A percentile compares a stretch with the other conserved stretches of the same genome.
Conservation (phyloP, 2,329 filamentous ascomycete species). For the Phaeosphaeriaceae sp. region DNA sequence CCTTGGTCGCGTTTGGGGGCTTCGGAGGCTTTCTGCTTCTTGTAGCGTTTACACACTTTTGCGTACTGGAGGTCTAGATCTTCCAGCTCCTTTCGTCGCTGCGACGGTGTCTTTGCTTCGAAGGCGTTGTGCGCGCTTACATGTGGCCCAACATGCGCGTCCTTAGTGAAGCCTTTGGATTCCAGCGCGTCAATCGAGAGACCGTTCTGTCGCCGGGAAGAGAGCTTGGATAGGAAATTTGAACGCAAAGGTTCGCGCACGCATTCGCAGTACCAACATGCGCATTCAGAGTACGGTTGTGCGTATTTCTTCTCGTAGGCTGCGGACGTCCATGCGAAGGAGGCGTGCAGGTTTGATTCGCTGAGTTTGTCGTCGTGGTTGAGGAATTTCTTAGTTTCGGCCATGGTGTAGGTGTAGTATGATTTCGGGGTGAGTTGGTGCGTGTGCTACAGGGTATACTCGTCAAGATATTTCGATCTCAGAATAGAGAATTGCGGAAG, state of each 20-base stretch:
- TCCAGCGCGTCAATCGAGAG: slow-evolving; percentile 9
- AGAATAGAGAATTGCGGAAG: too few species aligned
- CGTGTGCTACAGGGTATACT: slow-evolving; percentile 62
- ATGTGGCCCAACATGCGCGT: slow-evolving; percentile 67
- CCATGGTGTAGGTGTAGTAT: slow-evolving; percentile 68
- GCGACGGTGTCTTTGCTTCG: slow-evolving; percentile 2
- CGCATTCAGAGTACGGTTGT: slow-evolving; percentile 77
- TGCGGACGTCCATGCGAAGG: slow-evolving; percentile 77
- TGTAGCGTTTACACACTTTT: slow-evolving; percentile 45
- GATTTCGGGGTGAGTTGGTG: slow-evolving; percentile 72
- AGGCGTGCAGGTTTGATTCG: slow-evolving; percentile 66
- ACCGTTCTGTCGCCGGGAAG: too few species aligned
- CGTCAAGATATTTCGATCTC: too few species aligned
- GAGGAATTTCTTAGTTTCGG: slow-evolving; percentile 64
- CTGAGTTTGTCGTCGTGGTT: slow-evolving; percentile 87
- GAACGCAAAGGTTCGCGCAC: slow-evolving; percentile 64
- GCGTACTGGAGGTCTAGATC: slow-evolving; percentile 65
- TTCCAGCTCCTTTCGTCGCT: slow-evolving; percentile 34
- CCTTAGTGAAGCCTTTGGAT: slow-evolving; percentile 45
- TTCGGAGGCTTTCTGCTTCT: slow-evolving; percentile 40
- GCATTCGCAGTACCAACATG: slow-evolving; percentile 84
- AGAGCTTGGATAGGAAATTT: slow-evolving; percentile 44
- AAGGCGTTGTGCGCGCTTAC: slow-evolving; percentile 74
- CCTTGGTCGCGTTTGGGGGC: slow-evolving; percentile 32
- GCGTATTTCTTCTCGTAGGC: slow-evolving; percentile 70